Evolutionary conservation across 1,284 basidiomycete species (phyloP).

Genomic region (Malassezia yamatoensis): DNA sequence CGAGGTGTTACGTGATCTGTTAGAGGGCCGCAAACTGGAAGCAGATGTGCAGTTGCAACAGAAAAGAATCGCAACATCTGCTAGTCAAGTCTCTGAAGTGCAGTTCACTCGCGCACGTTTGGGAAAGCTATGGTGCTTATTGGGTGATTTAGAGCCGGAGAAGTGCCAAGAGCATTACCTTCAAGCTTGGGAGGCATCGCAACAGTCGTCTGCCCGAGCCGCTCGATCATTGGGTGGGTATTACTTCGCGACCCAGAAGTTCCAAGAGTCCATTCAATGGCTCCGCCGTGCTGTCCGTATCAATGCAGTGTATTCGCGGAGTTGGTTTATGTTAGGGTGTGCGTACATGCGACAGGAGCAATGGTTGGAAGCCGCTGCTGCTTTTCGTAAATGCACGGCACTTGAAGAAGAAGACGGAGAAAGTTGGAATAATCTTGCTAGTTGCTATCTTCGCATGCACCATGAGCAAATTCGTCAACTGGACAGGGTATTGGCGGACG

Average conservation of each 20-base stretch:
- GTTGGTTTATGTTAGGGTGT: conserved; percentile 94
- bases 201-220: conserved; percentile 69
- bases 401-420: conserved; percentile 94
- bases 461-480: conserved; percentile 17
- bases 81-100: conserved; percentile 51
- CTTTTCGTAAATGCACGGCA: conserved; percentile 73
- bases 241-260: conserved; percentile 64
- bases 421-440: conserved; percentile 96
- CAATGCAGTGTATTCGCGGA: conserved; percentile 73
- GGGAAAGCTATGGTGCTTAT: conserved; percentile 87
- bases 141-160: conserved; percentile 73
- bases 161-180: conserved; percentile 64
- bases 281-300: conserved; percentile 64
- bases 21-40: conserved; percentile 39
- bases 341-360: conserved; percentile 64
- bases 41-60: conserved; percentile 28
- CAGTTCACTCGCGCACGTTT: conserved; percentile 61
- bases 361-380: conserved; percentile 68
- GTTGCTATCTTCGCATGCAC: conserved; percentile 62
- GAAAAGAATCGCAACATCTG: conserved; percentile 18
- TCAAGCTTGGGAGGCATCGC: conserved; percentile 73
- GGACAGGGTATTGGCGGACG: conserved; percentile 17
- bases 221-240: conserved; percentile 81
- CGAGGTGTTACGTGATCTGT: conserved; percentile 38
- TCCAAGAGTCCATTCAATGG: conserved; percentile 58